phyloP scores from a whole-genome alignment of 805 yeast genomes.

The Yarrowia phangngaensis region DNA sequence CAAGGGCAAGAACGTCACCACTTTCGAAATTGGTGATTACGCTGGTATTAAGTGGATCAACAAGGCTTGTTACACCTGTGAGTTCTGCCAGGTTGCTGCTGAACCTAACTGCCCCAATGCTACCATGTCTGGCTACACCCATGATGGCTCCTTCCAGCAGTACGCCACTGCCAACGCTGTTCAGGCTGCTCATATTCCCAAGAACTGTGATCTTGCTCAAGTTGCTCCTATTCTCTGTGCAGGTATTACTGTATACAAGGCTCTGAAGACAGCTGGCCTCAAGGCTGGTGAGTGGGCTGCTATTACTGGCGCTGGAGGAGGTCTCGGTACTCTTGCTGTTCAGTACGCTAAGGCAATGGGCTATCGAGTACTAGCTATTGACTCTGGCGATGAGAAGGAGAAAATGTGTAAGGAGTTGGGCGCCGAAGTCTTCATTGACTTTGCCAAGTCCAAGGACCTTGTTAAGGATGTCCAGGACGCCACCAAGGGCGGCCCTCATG shows the following conservation, averaged over 20 bases:
- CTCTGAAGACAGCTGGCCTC: constrained; percentile 72
- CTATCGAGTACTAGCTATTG: constrained; percentile 64
- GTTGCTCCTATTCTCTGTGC: constrained; percentile 85
- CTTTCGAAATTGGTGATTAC: constrained; percentile 71
- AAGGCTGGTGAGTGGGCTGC: constrained; percentile 72
- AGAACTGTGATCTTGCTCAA: constrained; percentile 67
- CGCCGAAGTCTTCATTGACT: constrained; percentile 61
- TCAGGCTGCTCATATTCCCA: constrained; percentile 77
- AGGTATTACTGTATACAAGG: constrained; percentile 88
- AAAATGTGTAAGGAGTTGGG: constrained; percentile 54
- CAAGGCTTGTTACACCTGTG: constrained; percentile 72
- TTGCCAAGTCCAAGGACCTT: constrained; percentile 49
- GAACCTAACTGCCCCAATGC: constrained; percentile 72
- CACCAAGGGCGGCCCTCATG: constrained; percentile 65
- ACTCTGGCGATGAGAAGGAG: constrained; percentile 63
- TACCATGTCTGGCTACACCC: constrained; percentile 77
- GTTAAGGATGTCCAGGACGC: constrained; percentile 45
- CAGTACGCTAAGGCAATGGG: constrained; percentile 80
- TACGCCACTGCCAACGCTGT: constrained; percentile 84
- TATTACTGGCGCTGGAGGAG: constrained; percentile 76
- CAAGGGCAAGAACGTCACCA: constrained; percentile 62
- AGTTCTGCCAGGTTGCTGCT: constrained; percentile 59
- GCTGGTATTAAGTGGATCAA: constrained; percentile 86
- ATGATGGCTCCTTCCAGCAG: constrained; percentile 88
- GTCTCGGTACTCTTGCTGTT: constrained; percentile 68